phyloP scores from a whole-genome alignment of 768 basidiomycete species.

The Amanita pallidorosea region DNA sequence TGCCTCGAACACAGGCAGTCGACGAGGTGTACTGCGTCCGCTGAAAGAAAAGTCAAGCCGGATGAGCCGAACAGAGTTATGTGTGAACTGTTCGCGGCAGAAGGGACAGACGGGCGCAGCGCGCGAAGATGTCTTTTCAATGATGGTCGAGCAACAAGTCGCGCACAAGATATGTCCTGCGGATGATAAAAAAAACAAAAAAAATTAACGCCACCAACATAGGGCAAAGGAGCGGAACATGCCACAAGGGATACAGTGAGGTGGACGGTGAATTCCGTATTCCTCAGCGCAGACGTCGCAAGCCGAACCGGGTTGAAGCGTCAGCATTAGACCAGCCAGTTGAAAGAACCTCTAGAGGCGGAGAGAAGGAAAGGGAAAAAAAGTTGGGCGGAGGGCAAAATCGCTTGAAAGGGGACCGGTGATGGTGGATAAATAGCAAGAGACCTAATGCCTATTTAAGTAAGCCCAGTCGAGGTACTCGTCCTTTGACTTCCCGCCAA shows the following conservation, averaged over 20 bases:
- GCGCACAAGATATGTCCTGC: slow-evolving; percentile 76
- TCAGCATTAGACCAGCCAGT: slow-evolving; percentile 57
- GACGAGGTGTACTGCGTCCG: slow-evolving; percentile 60
- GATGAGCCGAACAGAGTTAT: slow-evolving; percentile 60
- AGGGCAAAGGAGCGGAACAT: slow-evolving; percentile 18
- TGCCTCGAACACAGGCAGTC: slow-evolving; percentile 39
- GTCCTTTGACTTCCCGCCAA: background rate
- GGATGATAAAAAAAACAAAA: slow-evolving; percentile 12
- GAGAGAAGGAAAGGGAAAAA: slow-evolving; percentile 29
- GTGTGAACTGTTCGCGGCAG: slow-evolving; percentile 67
- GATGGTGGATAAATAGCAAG: slow-evolving; percentile 36
- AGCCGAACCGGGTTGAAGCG: slow-evolving; percentile 70
- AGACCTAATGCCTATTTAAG: slow-evolving; percentile 21
- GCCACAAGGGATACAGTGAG: slow-evolving; percentile 81
- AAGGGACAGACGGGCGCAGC: slow-evolving; percentile 73
- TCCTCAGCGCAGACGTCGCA: slow-evolving; percentile 90
- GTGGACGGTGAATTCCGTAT: slow-evolving; percentile 62
- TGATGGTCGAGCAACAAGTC: slow-evolving; percentile 67
- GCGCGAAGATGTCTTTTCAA: slow-evolving; percentile 68
- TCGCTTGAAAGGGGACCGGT: slow-evolving; percentile 24
- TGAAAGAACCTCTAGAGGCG: slow-evolving; percentile 30
- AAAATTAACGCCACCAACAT: slow-evolving; percentile 8
- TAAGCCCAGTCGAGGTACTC: slow-evolving; percentile 1
- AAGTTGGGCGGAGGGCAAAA: slow-evolving; percentile 28
- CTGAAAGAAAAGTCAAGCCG: slow-evolving; percentile 67